Percentiles rank a stretch among this genome's conserved stretches.
phyloP scores from a whole-genome alignment of 352 stramenopile genomes.

The Phytophthora hybrid region DNA sequence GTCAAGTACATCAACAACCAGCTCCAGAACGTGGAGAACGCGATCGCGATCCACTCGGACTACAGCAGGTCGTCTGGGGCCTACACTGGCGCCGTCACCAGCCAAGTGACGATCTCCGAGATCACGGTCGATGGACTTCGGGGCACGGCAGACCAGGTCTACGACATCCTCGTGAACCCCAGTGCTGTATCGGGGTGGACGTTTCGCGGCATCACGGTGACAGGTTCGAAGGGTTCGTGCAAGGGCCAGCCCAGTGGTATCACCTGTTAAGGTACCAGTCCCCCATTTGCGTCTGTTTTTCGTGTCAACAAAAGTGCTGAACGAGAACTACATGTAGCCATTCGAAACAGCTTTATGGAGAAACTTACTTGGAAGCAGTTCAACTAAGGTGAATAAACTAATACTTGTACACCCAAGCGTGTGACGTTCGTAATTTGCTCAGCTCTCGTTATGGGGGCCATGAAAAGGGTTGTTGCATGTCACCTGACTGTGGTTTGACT shows the following conservation, averaged over 20 bases:
- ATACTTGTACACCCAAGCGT: no score
- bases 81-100: constrained; percentile 23
- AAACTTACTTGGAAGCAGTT: no score
- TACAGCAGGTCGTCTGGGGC: constrained; percentile 27
- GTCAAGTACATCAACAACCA: constrained; percentile 38
- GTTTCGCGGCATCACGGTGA: constrained; percentile 30
- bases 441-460: no score
- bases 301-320: no score
- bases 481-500: no score
- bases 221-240: constrained; percentile 15
- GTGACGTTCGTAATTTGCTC: no score
- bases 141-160: constrained; percentile 26
- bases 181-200: constrained; percentile 27
- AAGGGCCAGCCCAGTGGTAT: constrained; percentile 20
- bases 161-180: constrained; percentile 39
- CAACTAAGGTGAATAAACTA: no score
- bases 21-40: constrained; percentile 29
- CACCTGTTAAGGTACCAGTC: constrained; percentile 7
- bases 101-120: constrained; percentile 24
- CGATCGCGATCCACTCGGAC: constrained; percentile 28
- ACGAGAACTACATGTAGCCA: no score
- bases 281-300: no score
- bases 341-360: no score
- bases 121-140: constrained; percentile 27
- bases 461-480: not conserved